Evolutionary conservation across 768 basidiomycete genomes (phyloP).

Genomic region (Hericium coralloides): DNA sequence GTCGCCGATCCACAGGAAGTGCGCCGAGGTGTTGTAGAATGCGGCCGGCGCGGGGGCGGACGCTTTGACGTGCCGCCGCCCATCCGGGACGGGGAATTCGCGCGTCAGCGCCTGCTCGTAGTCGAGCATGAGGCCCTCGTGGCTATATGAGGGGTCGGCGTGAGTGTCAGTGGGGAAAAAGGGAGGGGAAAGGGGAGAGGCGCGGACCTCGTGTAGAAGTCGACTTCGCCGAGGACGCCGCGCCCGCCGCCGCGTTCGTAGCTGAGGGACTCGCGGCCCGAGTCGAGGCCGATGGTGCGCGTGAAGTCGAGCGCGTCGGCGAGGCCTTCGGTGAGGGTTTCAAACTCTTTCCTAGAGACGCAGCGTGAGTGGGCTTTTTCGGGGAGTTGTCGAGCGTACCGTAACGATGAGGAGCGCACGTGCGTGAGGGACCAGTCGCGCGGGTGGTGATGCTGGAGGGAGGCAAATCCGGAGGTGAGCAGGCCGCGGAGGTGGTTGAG

Average conservation of each 20-base stretch:
- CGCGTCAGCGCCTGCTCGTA: slow-evolving; percentile 92
- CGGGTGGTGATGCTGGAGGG: slow-evolving; percentile 86
- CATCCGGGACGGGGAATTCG: slow-evolving; percentile 35
- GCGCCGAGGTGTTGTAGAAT: slow-evolving; percentile 86
- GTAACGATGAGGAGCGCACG: slow-evolving; percentile 74
- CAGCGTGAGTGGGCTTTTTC: not conserved
- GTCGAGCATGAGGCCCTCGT: slow-evolving; percentile 87
- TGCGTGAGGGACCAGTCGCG: slow-evolving; percentile 88
- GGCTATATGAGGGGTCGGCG: slow-evolving; percentile 25
- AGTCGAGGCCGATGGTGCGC: slow-evolving; percentile 73
- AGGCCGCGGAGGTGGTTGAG: slow-evolving; percentile 87
- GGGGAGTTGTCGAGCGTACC: slow-evolving; percentile 30
- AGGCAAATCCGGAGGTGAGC: slow-evolving; percentile 88
- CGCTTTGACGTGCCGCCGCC: not conserved
- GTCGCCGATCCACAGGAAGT: slow-evolving; percentile 97
- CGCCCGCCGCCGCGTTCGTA: slow-evolving; percentile 69
- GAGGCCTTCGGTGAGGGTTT: slow-evolving; percentile 73
- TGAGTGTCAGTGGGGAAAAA: slow-evolving; percentile 18
- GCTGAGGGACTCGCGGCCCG: slow-evolving; percentile 30
- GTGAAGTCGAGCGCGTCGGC: slow-evolving; percentile 92
- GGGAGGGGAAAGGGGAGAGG: not conserved
- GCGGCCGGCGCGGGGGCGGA: slow-evolving; percentile 23
- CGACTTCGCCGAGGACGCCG: slow-evolving; percentile 76
- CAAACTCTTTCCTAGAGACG: slow-evolving; percentile 61
- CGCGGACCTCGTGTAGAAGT: slow-evolving; percentile 83